Evolutionary conservation across 192 early-diverging fungal genomes (phyloP).

Genomic region (Entomortierella lignicola): DNA sequence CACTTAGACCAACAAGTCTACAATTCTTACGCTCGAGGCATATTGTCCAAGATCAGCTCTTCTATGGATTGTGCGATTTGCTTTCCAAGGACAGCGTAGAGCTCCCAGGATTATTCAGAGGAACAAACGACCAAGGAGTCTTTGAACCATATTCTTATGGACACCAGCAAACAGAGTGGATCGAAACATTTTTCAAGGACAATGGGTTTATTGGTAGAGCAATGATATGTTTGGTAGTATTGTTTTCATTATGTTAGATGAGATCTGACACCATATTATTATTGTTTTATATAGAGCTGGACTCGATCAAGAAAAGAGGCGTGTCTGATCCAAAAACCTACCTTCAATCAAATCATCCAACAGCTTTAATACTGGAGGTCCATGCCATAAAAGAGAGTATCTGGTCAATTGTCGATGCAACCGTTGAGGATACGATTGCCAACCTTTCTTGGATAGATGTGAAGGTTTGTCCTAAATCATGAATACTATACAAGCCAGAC

Average conservation of each 20-base stretch:
- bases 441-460: constrained; percentile 50
- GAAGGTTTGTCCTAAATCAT: constrained; percentile 16
- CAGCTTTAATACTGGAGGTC: constrained; percentile 22
- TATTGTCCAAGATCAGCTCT: constrained; percentile 38
- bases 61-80: constrained; percentile 34
- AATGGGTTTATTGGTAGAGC: constrained; percentile 51
- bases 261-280: too few species aligned
- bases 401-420: constrained; percentile 51
- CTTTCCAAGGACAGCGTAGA: constrained; percentile 17
- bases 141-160: constrained; percentile 44
- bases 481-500: neutral
- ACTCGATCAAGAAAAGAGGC: constrained; percentile 26
- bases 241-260: too few species aligned
- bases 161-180: constrained; percentile 44
- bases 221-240: too few species aligned
- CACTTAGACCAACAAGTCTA: constrained; percentile 33
- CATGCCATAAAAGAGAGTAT: constrained; percentile 43
- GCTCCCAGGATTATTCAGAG: constrained; percentile 29
- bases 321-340: constrained; percentile 36
- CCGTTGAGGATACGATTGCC: constrained; percentile 39
- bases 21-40: constrained; percentile 2
- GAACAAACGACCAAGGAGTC: constrained; percentile 26
- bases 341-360: constrained; percentile 32
- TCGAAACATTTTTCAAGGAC: constrained; percentile 48
- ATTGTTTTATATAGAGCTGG: constrained; percentile 10